Evolutionary conservation across 345 rosid species (phyloP), one percentile per base, ranked within the genome.

Genomic region (Syzygium oleosum): DNA sequence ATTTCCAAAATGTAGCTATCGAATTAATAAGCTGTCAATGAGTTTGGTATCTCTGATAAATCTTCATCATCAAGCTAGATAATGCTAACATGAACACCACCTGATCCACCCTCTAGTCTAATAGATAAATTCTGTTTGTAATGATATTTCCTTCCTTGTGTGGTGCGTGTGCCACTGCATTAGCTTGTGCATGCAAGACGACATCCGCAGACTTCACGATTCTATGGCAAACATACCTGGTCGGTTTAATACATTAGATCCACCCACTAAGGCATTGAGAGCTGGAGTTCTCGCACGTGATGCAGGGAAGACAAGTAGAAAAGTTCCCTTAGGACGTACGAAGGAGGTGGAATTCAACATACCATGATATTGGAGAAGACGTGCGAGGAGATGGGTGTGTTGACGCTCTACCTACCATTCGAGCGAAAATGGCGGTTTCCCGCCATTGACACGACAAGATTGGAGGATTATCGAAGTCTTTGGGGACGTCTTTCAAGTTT

Each of bases 41-140:
- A 6, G 9, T 61, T 61, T n/a, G 73, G 19, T n/a, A 5, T 61
- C 34, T 7, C 0, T 0, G 0, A 3, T 61, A 61, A n/a, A n/a
- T 61, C 38, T n/a, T 0, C 34, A 6, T 2, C 27, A 14, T 29
- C 54, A 14, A 5, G 6, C 54, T 52, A 52, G 54, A 52, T 15
- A 14, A 14, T 14, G 54, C 17, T 6, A 14, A 52, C 54, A 15
- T 13, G 54, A 4, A 52, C 15, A 52, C 19, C 54, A 3, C 54
- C 17, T 14, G 6, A 52, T 51, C 52, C 52, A 9, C 52, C 52
- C 13, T 51, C 12, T 51, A 12, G 52, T 51, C 52, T 15, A 0
- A 27, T 29, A 59, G 27, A 12, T 4, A 59, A 59, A 59, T 59
- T 59, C 65, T 12, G 12, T 27, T 11, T 12, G 7, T 29, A 59